Base-by-base conservation (phyloP, 2,329 filamentous ascomycete species). In the Apiospora arundinis region DNA sequence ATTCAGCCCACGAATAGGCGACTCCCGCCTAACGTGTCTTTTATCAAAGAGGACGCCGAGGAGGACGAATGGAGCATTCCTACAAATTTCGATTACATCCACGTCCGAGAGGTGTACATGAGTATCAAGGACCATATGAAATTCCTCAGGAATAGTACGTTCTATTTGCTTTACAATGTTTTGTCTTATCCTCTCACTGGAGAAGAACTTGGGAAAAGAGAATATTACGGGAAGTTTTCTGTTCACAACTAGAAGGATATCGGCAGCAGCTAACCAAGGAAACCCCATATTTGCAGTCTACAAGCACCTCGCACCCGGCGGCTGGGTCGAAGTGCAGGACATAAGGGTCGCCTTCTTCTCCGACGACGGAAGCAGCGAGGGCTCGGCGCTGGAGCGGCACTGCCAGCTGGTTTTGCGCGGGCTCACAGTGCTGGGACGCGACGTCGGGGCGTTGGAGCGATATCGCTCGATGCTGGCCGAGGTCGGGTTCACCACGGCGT, bases 311-410 rank as follows among this genome's bases (percentile, higher is more conserved):
- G 45, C 32, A 18, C 67, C 67, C 14, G 84, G 85, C 16, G 85
- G 80, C 0, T 86, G 83, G 82, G 74, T 85, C 11, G 85, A 86
- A 70, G 77, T 86, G 0, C 84, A 86, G 71, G 85, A 86, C n/a
- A 80, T 84, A 11, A 81, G 84, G 23, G 82, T 82, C 52, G 77
- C 80, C 48, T 77, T 82, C 12, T 80, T 81, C 69, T 79, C 77
- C 44, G 81, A 83, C 60, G 82, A 83, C 70, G 74, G 78, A 48
- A 80, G 48, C 1, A 65, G 68, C 48, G 46, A 16, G 7, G 68
- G 68, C 2, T 70, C 68, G 9, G 71, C 68, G 6, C 40, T 72
- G n/a, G 68, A 72, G 21, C 23, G 63, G 5, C 68, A 48, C 60
- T 23, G 21, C 6, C 44, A 70, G 9, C 69, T 72, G 1, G n/a